phyloP scores from a whole-genome alignment of 1,139 yeast genomes.

The Yueomyces sp. region DNA sequence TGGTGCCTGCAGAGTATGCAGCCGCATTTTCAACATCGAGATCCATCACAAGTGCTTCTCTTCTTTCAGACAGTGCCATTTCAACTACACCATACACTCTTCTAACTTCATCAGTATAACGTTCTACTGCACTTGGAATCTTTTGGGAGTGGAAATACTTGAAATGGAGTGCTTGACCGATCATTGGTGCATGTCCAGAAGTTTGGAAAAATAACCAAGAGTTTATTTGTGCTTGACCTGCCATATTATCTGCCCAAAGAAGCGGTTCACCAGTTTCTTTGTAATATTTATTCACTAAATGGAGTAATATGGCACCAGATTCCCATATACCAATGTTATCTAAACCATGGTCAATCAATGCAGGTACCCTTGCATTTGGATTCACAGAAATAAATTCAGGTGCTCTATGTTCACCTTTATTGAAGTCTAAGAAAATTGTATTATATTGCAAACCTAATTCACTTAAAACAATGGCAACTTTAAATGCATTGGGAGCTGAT shows the following conservation, averaged over 20 bases:
- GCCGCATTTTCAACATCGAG: slow-evolving; percentile 79
- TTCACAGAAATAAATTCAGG: slow-evolving; percentile 86
- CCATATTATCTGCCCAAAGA: slow-evolving; percentile 68
- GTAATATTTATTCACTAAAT: slow-evolving; percentile 55
- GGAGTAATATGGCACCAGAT: slow-evolving; percentile 79
- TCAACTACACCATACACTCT: slow-evolving; percentile 90
- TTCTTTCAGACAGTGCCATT: slow-evolving; percentile 86
- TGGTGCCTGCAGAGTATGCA: slow-evolving; percentile 81
- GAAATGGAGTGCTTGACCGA: slow-evolving; percentile 93
- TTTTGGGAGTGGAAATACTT: slow-evolving; percentile 80
- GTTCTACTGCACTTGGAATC: slow-evolving; percentile 78
- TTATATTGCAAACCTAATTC: slow-evolving; percentile 72
- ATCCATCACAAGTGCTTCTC: slow-evolving; percentile 86
- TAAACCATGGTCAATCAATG: slow-evolving; percentile 75
- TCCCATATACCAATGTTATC: slow-evolving; percentile 86
- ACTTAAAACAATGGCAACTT: slow-evolving; percentile 80
- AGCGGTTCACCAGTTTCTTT: slow-evolving; percentile 63
- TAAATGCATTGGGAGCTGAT: slow-evolving; percentile 94
- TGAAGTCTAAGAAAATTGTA: slow-evolving; percentile 80
- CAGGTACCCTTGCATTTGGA: slow-evolving; percentile 93
- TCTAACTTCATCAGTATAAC: slow-evolving; percentile 88
- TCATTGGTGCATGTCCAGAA: slow-evolving; percentile 95
- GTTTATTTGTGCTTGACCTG: slow-evolving; percentile 76
- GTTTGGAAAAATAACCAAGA: slow-evolving; percentile 93
- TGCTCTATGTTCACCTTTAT: slow-evolving; percentile 80